These are phyloP conservation scores for Mortierella sp. DNA, from an alignment of 371 early-diverging fungal genomes.

Conservation along the genomic window DNA sequence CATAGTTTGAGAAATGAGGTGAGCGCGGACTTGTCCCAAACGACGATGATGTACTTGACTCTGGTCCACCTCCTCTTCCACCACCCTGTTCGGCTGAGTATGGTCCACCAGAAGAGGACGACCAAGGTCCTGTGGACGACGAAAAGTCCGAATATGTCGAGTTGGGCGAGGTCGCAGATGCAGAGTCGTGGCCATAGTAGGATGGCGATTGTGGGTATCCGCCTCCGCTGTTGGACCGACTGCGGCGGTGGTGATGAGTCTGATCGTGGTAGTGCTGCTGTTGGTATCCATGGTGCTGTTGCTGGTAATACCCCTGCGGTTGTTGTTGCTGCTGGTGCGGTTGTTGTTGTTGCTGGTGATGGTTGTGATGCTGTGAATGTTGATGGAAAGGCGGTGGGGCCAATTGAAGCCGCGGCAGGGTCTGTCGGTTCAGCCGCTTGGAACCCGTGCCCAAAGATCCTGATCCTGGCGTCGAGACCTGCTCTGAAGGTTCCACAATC, in stretches of 20 bases:
- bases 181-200: constrained; percentile 17
- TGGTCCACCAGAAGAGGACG: not conserved
- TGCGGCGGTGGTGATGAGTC: not conserved
- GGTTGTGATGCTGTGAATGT: constrained; percentile 17
- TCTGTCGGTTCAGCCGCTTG: constrained; percentile 44
- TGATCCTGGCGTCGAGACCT: not conserved
- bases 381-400: constrained; percentile 46
- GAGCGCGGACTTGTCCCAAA: constrained; percentile 15
- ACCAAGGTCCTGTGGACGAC: constrained; percentile 1
- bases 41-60: constrained; percentile 13
- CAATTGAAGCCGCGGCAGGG: constrained; percentile 31
- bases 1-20: constrained; percentile 12
- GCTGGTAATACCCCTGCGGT: not conserved
- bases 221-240: constrained; percentile 16
- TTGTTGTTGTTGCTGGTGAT: constrained; percentile 8
- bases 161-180: constrained; percentile 18
- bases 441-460: constrained; percentile 16
- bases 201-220: constrained; percentile 8
- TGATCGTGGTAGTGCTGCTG: constrained; percentile 8
- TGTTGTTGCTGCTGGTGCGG: constrained; percentile 5
- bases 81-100: constrained; percentile 8
- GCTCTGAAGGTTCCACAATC: constrained; percentile 49
- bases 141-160: constrained; percentile 12
- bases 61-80: not conserved
- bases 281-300: not conserved